Percentiles rank a stretch among this genome's conserved stretches.
Evolutionary conservation across 2,329 filamentous ascomycete genomes (phyloP).

Genomic region (Aureobasidium lini): DNA sequence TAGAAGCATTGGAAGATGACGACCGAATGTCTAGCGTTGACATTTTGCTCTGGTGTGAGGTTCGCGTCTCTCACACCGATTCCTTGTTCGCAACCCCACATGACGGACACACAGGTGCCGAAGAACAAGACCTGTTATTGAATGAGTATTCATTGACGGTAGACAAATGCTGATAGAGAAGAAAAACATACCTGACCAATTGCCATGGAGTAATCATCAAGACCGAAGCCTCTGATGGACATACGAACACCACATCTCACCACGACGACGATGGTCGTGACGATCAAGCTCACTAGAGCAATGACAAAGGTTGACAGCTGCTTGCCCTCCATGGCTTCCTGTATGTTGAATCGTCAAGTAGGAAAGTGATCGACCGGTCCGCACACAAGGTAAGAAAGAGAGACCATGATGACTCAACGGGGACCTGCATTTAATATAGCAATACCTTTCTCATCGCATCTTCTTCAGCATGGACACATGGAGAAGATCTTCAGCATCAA

Average conservation of each 20-base stretch:
- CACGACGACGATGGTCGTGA: conserved; percentile 13
- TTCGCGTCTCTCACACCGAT: conserved; percentile 14
- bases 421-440: background rate
- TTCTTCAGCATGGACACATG: background rate
- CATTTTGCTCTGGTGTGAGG: background rate
- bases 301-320: conserved; percentile 6
- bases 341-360: background rate
- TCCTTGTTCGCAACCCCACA: conserved; percentile 10
- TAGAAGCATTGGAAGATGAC: conserved; percentile 46
- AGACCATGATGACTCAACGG: background rate
- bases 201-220: conserved; percentile 16
- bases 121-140: conserved; percentile 8
- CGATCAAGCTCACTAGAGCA: conserved; percentile 3
- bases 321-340: conserved; percentile 6
- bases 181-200: conserved; percentile 7
- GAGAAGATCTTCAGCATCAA: background rate
- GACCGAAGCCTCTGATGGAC: conserved; percentile 14
- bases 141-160: background rate
- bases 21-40: conserved; percentile 27
- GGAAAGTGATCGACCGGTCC: background rate
- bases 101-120: conserved; percentile 2
- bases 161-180: background rate
- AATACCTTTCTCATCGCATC: background rate
- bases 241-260: conserved; percentile 11
- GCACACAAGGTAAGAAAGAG: background rate